Evolutionary conservation across 345 rosid genomes (phyloP), one percentile per base, ranked within the genome.

Genomic region (Lepidium sativum): DNA sequence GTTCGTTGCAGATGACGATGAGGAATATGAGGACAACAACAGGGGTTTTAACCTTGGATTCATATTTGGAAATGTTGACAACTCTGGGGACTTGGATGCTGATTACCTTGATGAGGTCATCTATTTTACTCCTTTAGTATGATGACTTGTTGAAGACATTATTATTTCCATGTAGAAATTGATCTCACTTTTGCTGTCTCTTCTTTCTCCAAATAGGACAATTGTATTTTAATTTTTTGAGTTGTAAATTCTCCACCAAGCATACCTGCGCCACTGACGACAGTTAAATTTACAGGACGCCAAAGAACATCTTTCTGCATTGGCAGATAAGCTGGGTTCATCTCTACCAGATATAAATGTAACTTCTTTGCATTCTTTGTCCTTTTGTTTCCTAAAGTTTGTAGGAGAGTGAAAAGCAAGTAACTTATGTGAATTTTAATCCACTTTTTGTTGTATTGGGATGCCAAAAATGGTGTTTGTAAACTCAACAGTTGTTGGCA

Each of bases 31-130:
- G 71, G 99, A 89, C 65, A 74, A 79, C 66, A 80, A 82, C 43
- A 85, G 88, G 69, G 90, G 88, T 62, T 83, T 79, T 44, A 80
- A 90, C 61, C 76, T 90, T 81, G 97, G 96, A 11, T 94, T 94
- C 77, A 86, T 94, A 85, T 94, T 94, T 45, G 97, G 97, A 43
- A 94, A 94, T 71, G 96, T 94, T 65, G 97, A 94, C 71, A 84
- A 91, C 72, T 79, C 92, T 3, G 99, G 99, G 9, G 97, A 90
- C 74, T 92, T 94, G 47, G 99, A 94, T 67, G 95, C 81, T 55
- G 99, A 94, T 81, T 94, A 94, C 76, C 97, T 94, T 57, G 99
- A 94, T 72, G 92, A 90, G 95, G 97, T 91, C 56, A 73, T 35
- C 7, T 67, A 44, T 23, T 40, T 20, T 59, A 10, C 60, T 21